Percentiles rank a stretch among this genome's conserved stretches.
Conservation (phyloP, 306 rosid genomes). For the Hylodesmum podocarpum region DNA sequence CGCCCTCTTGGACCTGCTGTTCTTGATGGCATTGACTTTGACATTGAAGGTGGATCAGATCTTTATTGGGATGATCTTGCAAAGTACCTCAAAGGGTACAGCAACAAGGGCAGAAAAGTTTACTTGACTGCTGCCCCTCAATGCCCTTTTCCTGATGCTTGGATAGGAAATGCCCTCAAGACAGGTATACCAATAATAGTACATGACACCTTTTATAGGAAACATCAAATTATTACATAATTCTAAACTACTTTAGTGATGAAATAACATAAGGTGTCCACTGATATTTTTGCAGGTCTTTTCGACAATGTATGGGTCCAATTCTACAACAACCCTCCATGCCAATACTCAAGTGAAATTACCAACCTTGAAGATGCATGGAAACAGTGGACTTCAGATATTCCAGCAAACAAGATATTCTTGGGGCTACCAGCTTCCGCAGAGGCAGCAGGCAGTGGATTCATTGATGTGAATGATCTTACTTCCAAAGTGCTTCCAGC, state of each 20-base stretch:
- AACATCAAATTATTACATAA: too few relatives aligned
- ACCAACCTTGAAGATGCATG: conserved; percentile 38
- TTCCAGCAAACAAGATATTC: conserved; percentile 41
- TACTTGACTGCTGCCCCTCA: conserved; percentile 45
- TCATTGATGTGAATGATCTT: conserved; percentile 36
- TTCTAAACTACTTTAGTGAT: too few relatives aligned
- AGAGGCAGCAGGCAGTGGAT: conserved; percentile 40
- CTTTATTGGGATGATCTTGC: conserved; percentile 39
- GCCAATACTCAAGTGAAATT: conserved; percentile 31
- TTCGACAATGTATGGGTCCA: conserved; percentile 45
- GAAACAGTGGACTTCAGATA: conserved; percentile 39
- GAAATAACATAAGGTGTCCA: background rate
- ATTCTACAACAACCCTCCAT: conserved; percentile 48
- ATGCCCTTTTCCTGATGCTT: conserved; percentile 45
- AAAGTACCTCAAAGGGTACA: conserved; percentile 33
- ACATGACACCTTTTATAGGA: background rate
- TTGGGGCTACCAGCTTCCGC: conserved; percentile 45
- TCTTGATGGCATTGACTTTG: conserved; percentile 48
- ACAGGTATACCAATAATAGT: background rate
- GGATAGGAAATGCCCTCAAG: conserved; percentile 39
- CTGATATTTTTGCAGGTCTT: conserved; percentile 19
- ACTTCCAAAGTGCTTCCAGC: conserved; percentile 44
- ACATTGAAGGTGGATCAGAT: conserved; percentile 41
- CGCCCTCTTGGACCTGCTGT: conserved; percentile 50
- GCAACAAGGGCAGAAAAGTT: conserved; percentile 3